phyloP scores from a whole-genome alignment of 495 filamentous ascomycete species.

The Xeromyces bisporus region DNA sequence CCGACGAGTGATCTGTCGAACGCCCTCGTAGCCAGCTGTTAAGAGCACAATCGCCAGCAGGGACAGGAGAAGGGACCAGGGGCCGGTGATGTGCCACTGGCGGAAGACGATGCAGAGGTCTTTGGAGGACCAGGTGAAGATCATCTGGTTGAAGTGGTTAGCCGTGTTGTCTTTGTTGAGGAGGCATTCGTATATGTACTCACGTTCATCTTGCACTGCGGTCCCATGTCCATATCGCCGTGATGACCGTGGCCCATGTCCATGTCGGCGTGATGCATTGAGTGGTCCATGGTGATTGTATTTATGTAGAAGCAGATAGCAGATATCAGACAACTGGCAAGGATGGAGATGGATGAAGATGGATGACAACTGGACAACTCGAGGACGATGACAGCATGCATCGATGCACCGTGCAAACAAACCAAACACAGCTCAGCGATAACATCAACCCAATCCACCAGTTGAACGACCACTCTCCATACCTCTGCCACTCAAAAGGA shows the following conservation, averaged over 20 bases:
- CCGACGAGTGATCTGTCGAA: conserved; percentile 55
- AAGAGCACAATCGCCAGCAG: conserved; percentile 67
- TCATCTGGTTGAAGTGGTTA: conserved; percentile 43
- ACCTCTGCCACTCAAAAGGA: too few species aligned
- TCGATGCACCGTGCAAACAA: background rate
- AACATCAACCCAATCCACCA: background rate
- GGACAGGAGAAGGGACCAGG: conserved; percentile 57
- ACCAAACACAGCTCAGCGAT: background rate
- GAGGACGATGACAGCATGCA: too few species aligned
- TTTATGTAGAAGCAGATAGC: too few species aligned
- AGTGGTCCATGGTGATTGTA: conserved; percentile 13
- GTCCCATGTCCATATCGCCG: conserved; percentile 41
- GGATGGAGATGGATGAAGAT: background rate
- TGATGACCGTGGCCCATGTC: conserved; percentile 32
- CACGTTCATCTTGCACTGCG: conserved; percentile 74
- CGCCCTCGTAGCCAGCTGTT: conserved; percentile 76
- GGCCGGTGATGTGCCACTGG: conserved; percentile 67
- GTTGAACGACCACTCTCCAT: background rate
- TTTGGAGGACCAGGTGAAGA: conserved; percentile 86
- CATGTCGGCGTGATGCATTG: conserved; percentile 23
- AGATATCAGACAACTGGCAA: background rate
- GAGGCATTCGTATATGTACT: conserved; percentile 8
- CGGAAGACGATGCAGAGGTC: conserved; percentile 92
- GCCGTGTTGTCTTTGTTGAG: background rate
- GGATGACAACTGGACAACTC: background rate